Conservation (phyloP, 495 filamentous ascomycete genomes). For the Podospora bellae-mahoneyi region DNA sequence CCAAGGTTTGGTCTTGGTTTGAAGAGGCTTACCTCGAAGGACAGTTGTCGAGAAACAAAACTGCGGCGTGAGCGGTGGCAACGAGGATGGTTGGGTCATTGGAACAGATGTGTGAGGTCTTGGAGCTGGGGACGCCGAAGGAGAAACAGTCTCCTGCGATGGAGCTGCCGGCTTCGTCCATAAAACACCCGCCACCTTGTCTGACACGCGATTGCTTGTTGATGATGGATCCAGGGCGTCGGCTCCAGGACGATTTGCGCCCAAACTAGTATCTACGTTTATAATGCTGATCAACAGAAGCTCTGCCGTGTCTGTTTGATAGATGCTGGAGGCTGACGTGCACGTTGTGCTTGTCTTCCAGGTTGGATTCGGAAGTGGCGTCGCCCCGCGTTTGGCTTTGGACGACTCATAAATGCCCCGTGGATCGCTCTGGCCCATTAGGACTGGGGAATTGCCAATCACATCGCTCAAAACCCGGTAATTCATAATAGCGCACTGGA, state of each 20-base stretch:
- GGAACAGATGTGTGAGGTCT: slow-evolving; percentile 26
- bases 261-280: neutral
- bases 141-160: slow-evolving; percentile 26
- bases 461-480: neutral
- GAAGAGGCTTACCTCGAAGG: slow-evolving; percentile 62
- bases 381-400: neutral
- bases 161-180: slow-evolving; percentile 45
- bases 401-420: neutral
- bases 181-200: slow-evolving; percentile 48
- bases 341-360: neutral
- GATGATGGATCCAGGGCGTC: slow-evolving; percentile 2
- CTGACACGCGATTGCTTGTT: slow-evolving; percentile 2
- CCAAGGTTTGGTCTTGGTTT: neutral
- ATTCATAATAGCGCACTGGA: neutral
- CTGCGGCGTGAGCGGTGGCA: slow-evolving; percentile 72
- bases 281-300: neutral
- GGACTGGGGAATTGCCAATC: neutral
- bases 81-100: slow-evolving; percentile 61
- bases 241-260: neutral
- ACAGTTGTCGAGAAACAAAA: slow-evolving; percentile 89
- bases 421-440: neutral
- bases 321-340: neutral
- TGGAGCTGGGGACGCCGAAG: slow-evolving; percentile 21
- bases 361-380: neutral
- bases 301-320: neutral